phyloP scores from a whole-genome alignment of 2,329 filamentous ascomycete genomes.

The Diaporthe citrichinensis region DNA sequence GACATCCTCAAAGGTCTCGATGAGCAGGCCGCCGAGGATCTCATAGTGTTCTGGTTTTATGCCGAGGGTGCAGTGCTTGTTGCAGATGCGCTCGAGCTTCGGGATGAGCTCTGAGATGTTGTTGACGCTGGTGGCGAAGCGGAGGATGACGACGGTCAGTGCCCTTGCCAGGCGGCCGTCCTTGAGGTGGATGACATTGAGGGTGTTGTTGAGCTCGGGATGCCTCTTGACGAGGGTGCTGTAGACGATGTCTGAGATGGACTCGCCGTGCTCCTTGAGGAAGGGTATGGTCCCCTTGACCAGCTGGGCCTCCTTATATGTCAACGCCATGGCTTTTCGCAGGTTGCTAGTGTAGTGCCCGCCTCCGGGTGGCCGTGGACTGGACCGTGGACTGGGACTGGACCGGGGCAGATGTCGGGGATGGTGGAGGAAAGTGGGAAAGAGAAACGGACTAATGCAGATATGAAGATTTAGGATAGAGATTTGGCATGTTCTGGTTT shows the following conservation, averaged over 20 bases:
- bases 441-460: slow-evolving; percentile 33
- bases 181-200: slow-evolving; percentile 75
- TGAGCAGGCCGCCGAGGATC: slow-evolving; percentile 75
- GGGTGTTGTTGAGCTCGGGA: slow-evolving; percentile 75
- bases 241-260: slow-evolving; percentile 79
- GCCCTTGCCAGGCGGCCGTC: slow-evolving; percentile 70
- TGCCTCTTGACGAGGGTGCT: slow-evolving; percentile 72
- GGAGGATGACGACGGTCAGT: slow-evolving; percentile 72
- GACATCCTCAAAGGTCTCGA: slow-evolving; percentile 74
- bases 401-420: slow-evolving; percentile 19
- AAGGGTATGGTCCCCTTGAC: slow-evolving; percentile 79
- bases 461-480: slow-evolving; percentile 30
- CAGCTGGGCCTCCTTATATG: slow-evolving; percentile 67
- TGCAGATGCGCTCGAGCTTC: slow-evolving; percentile 66
- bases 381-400: slow-evolving; percentile 12
- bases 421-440: slow-evolving; percentile 14
- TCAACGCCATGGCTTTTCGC: slow-evolving; percentile 47
- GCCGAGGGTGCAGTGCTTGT: slow-evolving; percentile 78
- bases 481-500: slow-evolving; percentile 30
- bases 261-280: slow-evolving; percentile 73
- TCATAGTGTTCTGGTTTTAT: slow-evolving; percentile 76
- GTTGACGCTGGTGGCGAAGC: slow-evolving; percentile 78
- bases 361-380: slow-evolving; percentile 16
- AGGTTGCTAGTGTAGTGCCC: slow-evolving; percentile 21
- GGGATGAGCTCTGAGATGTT: slow-evolving; percentile 63